Evolutionary conservation across 2,329 filamentous ascomycete species (phyloP).

Genomic region (Fusarium sp.): DNA sequence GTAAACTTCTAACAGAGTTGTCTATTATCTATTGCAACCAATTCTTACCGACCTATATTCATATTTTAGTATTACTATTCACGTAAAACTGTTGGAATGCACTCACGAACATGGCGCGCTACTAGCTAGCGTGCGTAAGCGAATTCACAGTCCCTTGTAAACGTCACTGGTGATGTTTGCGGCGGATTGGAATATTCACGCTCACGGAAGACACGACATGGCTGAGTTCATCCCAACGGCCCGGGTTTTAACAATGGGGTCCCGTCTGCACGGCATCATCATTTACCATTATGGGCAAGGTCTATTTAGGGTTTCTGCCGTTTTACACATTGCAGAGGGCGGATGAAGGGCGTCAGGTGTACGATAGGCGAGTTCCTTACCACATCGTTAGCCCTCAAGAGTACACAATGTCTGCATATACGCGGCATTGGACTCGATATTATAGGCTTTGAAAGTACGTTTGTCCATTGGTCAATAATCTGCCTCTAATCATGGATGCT

Average conservation of each 20-base stretch:
- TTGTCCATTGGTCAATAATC: not conserved
- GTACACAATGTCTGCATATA: not conserved
- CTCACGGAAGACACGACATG: not conserved
- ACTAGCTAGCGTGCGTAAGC: slow-evolving; percentile 12
- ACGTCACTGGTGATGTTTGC: slow-evolving; percentile 34
- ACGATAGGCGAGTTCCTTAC: not conserved
- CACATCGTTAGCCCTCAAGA: not conserved
- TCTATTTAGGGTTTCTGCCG: slow-evolving; percentile 29
- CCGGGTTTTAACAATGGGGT: slow-evolving; percentile 2
- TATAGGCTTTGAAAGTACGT: not conserved
- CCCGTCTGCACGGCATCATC: not conserved
- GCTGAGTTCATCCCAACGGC: slow-evolving; percentile 16
- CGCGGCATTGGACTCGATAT: not conserved
- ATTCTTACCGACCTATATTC: not conserved
- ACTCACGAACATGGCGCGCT: slow-evolving; percentile 2
- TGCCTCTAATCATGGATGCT: not conserved
- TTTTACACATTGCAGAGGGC: slow-evolving; percentile 8
- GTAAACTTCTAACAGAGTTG: not conserved
- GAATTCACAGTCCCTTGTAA: slow-evolving; percentile 10
- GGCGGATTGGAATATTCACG: not conserved
- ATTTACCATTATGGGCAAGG: not conserved
- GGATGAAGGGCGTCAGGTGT: not conserved
- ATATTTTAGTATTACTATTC: no score
- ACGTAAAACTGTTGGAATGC: slow-evolving; percentile 14
- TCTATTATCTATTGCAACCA: not conserved